Percentiles rank a stretch among this genome's conserved stretches.
phyloP scores from a whole-genome alignment of 2,329 filamentous ascomycete genomes.

The Calonectria pseudoturangicola region DNA sequence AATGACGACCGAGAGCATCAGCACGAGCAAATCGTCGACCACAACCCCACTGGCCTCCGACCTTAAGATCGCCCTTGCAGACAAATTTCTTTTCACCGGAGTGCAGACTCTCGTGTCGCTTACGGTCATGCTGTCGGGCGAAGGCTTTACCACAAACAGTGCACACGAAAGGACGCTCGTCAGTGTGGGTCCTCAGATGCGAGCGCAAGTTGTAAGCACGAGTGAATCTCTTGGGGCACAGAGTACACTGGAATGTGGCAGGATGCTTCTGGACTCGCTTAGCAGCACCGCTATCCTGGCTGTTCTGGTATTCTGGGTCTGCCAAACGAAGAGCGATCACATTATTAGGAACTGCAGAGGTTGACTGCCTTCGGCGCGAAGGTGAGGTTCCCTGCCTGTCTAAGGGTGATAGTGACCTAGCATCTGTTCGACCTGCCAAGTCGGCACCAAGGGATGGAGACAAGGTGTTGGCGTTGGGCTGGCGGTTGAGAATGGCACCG shows the following conservation, averaged over 20 bases:
- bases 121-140: conserved; percentile 96
- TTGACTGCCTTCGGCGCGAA: conserved; percentile 73
- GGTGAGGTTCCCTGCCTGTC: conserved; percentile 69
- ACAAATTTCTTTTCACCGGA: conserved; percentile 99
- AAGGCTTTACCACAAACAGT: conserved; percentile 98
- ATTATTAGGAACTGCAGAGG: conserved; percentile 77
- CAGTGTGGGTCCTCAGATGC: conserved; percentile 95
- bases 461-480: conserved; percentile 62
- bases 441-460: conserved; percentile 72
- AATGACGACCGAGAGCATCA: conserved; percentile 94
- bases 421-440: conserved; percentile 65
- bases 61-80: conserved; percentile 92
- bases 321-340: conserved; percentile 91
- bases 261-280: conserved; percentile 98
- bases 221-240: conserved; percentile 97
- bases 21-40: conserved; percentile 94
- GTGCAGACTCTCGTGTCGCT: conserved; percentile 96
- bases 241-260: conserved; percentile 94
- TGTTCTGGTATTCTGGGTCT: conserved; percentile 87
- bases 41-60: conserved; percentile 91
- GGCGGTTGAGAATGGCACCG: conserved; percentile 63
- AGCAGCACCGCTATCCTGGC: conserved; percentile 74
- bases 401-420: conserved; percentile 75
- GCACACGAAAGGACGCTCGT: conserved; percentile 97
- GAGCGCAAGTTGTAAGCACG: conserved; percentile 97